Evolutionary conservation across 2,329 filamentous ascomycete species (phyloP).

Genomic region (Dothidotthia symphoricarpi): DNA sequence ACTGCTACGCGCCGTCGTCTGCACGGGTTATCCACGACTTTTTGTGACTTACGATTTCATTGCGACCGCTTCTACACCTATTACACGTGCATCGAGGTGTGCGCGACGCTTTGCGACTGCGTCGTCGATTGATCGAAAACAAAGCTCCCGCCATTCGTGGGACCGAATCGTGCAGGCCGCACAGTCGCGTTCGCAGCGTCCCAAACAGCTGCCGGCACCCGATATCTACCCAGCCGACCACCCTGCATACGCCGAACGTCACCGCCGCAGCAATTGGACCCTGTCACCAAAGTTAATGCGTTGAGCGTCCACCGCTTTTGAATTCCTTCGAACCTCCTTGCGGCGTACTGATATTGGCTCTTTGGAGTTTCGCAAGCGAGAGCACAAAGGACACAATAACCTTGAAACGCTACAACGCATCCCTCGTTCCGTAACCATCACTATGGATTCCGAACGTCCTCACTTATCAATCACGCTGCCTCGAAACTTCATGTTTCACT

Average conservation of each 20-base stretch:
- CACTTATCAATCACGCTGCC: slow-evolving; percentile 52
- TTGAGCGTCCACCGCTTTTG: slow-evolving; percentile 13
- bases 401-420: slow-evolving; percentile 1
- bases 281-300: slow-evolving; percentile 10
- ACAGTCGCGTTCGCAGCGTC: slow-evolving; percentile 38
- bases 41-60: slow-evolving; percentile 18
- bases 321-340: slow-evolving; percentile 24
- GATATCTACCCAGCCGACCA: slow-evolving; percentile 16
- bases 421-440: slow-evolving; percentile 6
- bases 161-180: slow-evolving; percentile 31
- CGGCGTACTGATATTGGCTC: slow-evolving; percentile 20
- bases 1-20: slow-evolving; percentile 24
- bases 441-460: slow-evolving; percentile 46
- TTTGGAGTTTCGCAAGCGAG: slow-evolving; percentile 6
- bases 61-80: slow-evolving; percentile 15
- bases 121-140: slow-evolving; percentile 18
- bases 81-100: slow-evolving; percentile 11
- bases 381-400: slow-evolving; percentile 11
- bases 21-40: slow-evolving; percentile 17
- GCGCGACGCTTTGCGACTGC: slow-evolving; percentile 23
- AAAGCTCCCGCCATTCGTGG: slow-evolving; percentile 31
- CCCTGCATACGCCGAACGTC: slow-evolving; percentile 29
- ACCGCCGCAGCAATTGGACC: slow-evolving; percentile 14
- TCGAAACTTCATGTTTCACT: slow-evolving; percentile 52
- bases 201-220: slow-evolving; percentile 34